phyloP scores from a whole-genome alignment of 306 rosid species.

The Carpinus fangiana region DNA sequence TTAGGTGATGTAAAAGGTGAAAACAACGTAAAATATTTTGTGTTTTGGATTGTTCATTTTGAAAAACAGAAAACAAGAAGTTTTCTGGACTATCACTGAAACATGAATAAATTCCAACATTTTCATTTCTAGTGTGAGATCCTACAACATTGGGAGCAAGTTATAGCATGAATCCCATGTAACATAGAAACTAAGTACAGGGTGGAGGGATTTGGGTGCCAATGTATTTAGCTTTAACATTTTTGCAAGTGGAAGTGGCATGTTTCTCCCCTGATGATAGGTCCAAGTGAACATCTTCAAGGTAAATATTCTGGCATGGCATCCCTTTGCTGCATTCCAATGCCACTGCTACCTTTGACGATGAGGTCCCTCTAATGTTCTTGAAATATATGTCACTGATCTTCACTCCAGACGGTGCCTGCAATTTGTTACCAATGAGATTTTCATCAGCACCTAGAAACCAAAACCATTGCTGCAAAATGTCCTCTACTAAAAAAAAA shows the following conservation, averaged over 20 bases:
- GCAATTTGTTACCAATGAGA: not conserved
- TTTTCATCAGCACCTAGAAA: not conserved
- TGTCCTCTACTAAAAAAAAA: too few species aligned
- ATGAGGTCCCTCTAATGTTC: constrained; percentile 53
- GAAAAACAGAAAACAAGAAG: too few species aligned
- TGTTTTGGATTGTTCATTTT: too few species aligned
- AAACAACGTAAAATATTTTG: too few species aligned
- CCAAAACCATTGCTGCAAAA: not conserved
- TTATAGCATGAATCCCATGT: not conserved
- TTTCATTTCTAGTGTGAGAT: not conserved
- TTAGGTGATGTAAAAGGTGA: too few species aligned
- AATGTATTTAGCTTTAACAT: constrained; percentile 50
- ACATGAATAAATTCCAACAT: too few species aligned
- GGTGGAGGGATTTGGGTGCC: constrained; percentile 65
- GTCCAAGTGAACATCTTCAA: constrained; percentile 51
- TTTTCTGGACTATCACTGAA: too few species aligned
- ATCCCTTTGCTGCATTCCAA: constrained; percentile 45
- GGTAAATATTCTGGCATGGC: constrained; percentile 52
- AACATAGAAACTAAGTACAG: constrained; percentile 30
- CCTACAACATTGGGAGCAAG: not conserved
- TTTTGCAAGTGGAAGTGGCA: constrained; percentile 46
- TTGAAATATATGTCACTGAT: constrained; percentile 51
- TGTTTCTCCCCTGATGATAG: constrained; percentile 32
- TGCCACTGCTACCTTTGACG: constrained; percentile 47
- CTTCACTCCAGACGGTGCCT: constrained; percentile 51